These are phyloP conservation scores for Sophora flavescens DNA, from an alignment of 306 rosid species.

Conservation along the genomic window DNA sequence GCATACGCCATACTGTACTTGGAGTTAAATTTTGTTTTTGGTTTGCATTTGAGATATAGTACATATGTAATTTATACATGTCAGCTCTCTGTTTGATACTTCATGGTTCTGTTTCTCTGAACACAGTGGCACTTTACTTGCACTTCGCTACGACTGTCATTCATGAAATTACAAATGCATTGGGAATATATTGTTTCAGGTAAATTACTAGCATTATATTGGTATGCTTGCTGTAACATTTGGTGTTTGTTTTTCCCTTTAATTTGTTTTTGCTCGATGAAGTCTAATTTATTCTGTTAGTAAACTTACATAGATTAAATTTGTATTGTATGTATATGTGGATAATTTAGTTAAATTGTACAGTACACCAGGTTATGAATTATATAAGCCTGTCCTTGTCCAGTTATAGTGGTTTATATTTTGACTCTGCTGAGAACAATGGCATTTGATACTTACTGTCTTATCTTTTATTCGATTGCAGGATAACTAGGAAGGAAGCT, in stretches of 20 bases:
- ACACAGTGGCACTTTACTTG: constrained; percentile 78
- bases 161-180: constrained; percentile 80
- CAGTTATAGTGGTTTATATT: background rate
- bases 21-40: constrained; percentile 17
- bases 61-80: background rate
- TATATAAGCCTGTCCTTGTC: background rate
- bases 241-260: constrained; percentile 25
- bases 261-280: constrained; percentile 12
- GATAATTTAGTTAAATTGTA: constrained; percentile 12
- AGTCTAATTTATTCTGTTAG: constrained; percentile 17
- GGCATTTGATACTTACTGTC: constrained; percentile 20
- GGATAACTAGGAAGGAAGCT: constrained; percentile 94
- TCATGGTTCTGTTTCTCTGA: constrained; percentile 41
- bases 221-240: background rate
- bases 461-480: constrained; percentile 50
- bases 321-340: constrained; percentile 9
- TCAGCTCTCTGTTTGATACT: constrained; percentile 4
- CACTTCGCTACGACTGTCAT: constrained; percentile 83
- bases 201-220: constrained; percentile 48
- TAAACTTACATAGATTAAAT: background rate
- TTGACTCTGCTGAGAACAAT: constrained; percentile 4
- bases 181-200: constrained; percentile 98
- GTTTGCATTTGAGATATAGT: constrained; percentile 27
- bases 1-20: constrained; percentile 9
- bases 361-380: background rate